Conservation (phyloP, 306 rosid species). For the Lagenaria siceraria region DNA sequence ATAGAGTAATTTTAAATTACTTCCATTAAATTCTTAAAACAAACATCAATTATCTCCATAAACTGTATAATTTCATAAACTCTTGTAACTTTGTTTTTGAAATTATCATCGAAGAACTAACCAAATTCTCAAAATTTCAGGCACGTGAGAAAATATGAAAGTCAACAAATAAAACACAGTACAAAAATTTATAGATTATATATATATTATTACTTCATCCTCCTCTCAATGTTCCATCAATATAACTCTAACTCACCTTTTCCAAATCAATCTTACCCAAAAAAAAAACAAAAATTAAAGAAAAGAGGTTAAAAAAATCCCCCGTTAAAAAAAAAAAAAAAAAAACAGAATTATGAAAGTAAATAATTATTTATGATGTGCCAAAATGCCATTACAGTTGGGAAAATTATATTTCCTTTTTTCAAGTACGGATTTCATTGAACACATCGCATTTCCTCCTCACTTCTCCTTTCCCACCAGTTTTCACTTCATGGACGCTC, state of each 20-base stretch:
- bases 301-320: neutral
- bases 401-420: neutral
- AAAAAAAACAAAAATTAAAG: neutral
- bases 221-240: neutral
- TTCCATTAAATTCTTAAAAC: no score
- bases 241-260: neutral
- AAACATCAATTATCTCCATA: no score
- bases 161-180: no score
- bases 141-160: no score
- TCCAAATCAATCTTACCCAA: neutral
- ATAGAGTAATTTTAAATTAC: no score
- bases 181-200: no score
- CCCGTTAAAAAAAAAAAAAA: no score
- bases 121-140: no score
- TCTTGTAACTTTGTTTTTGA: no score
- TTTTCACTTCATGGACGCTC: conserved; percentile 23
- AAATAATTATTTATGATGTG: neutral
- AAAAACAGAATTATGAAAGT: neutral
- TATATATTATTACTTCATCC: neutral
- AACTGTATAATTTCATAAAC: no score
- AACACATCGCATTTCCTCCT: conserved; percentile 34
- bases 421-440: conserved; percentile 3
- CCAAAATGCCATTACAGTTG: neutral
- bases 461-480: conserved; percentile 35
- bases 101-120: no score